phyloP scores from a whole-genome alignment of 176 grass and related monocot species.

The Oryza longistaminata region DNA sequence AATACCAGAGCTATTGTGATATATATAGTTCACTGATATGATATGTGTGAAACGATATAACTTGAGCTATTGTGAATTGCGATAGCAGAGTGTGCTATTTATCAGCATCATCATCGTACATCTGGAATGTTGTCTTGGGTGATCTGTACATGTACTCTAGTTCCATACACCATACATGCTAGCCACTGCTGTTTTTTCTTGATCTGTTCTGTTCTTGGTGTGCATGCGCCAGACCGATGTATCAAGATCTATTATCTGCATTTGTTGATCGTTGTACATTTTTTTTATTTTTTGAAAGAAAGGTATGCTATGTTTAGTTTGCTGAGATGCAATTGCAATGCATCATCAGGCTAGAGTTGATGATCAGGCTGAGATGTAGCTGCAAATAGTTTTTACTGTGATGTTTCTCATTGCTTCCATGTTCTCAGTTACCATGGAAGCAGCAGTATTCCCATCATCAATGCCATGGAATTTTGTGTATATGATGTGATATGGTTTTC shows the following conservation, averaged over 20 bases:
- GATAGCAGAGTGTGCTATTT: background rate
- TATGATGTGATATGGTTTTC: background rate
- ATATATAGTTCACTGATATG: background rate
- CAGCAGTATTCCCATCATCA: background rate
- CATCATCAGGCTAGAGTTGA: background rate
- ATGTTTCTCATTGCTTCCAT: background rate
- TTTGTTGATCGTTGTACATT: background rate
- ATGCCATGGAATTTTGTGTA: background rate
- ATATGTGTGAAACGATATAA: background rate
- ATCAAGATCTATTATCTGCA: background rate
- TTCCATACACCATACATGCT: background rate
- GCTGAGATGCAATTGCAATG: background rate
- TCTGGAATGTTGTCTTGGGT: background rate
- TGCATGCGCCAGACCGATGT: background rate
- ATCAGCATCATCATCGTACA: background rate
- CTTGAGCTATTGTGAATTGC: background rate
- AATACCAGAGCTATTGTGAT: background rate
- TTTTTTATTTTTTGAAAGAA: background rate
- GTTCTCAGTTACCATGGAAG: background rate
- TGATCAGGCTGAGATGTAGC: background rate
- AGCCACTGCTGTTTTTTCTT: background rate
- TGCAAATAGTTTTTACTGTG: background rate
- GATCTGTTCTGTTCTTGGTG: background rate
- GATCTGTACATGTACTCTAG: background rate
- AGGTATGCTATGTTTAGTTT: background rate